Evolutionary conservation across 768 basidiomycete genomes (phyloP), one percentile per base, ranked within the genome.

Genomic region (Vararia minispora): DNA sequence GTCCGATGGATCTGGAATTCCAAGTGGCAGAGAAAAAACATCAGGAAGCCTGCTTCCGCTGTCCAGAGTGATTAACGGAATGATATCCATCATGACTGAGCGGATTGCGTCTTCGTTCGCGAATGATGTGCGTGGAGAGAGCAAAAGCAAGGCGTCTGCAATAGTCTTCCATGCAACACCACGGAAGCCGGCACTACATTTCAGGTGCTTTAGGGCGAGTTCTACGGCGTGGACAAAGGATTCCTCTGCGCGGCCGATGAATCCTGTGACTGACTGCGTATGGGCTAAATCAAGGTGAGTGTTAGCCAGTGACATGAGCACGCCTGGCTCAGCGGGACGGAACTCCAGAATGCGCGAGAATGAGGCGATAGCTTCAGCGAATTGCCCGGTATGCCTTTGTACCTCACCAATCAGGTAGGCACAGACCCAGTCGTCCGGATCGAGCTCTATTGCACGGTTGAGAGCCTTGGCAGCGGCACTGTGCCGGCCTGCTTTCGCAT

Each of bases 401-500:
- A 91, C 84, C 28, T 91, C 81, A 4, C 79, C 94, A 31, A 88
- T 80, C 54, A 91, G 68, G 61, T 80, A 97, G 3, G 63, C 59
- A 51, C 79, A 83, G 45, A 85, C 64, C 94, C 94, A 98, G 45
- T 89, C 80, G 9, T 71, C 58, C 0, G 85, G 76, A 16, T 76
- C 63, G 41, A 95, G 67, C 43, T 81, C 76, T 11, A 73, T 69
- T 0, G 89, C 88, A 33, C 71, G 79, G 7, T 65, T 61, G 14
- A 98, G 73, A 0, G 92, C 83, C 57, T 94, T 98, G 42, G 95
- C 58, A 0, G 90, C 86, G 12, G 95, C 92, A 13, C 75, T 77
- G 48, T 90, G 83, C 24, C 89, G 75, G 34, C 95, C 94, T 9
- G 87, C 81, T 52, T 73, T 80, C 48, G 74, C 76, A 49, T 99